Base-by-base conservation (phyloP, 352 stramenopile genomes). In the Phytopythium mirpurense region DNA sequence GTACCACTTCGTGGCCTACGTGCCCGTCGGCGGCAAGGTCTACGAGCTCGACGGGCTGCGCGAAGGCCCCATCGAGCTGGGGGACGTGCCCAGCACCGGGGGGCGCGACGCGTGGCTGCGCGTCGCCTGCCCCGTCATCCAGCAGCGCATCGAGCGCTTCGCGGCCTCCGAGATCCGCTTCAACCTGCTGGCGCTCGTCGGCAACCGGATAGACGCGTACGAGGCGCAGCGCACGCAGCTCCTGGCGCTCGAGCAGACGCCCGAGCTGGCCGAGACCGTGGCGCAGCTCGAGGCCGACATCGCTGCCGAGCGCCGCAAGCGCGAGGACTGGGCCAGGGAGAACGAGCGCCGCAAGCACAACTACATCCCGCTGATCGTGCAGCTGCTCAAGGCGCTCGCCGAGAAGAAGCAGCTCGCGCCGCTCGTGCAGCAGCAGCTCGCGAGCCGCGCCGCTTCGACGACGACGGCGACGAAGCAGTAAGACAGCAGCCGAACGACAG, bases 1-100 rank as follows among this genome's bases (percentile, higher is more conserved):
- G 19, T 98, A 98, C 70, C 96, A 99, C 67, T 99, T 98, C 74
- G 83, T 98, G n/a, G 93, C 96, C 16, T 99, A 98, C 63, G 79
- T 97, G 34, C 90, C 90, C 0, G 69, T 88, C 26, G 75, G 92
- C 63, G 87, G 83, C 29, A 85, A 75, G 34, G 86, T 98, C 0
- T 98, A 98, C 69, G 96, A 98, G 78, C 80, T 99, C 19, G 96
- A 99, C 69, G 96, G 96, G 12, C 72, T 98, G 0, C 75, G 87
- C 54, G 64, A 78, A 43, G 95, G 90, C 4, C 96, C 96, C 0
- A 87, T 98, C 24, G 70, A 74, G 51, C 72, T 98, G 9, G 94
- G 92, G 9, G 69, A 85, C 12, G 58, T 82, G 1, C 65, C 66
- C 0, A 59, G 34, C 40, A 47, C 61, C 10, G 40, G 60, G 37